Conservation (phyloP, 208 protist genomes). For the Acanthamoeba lenticulata region DNA sequence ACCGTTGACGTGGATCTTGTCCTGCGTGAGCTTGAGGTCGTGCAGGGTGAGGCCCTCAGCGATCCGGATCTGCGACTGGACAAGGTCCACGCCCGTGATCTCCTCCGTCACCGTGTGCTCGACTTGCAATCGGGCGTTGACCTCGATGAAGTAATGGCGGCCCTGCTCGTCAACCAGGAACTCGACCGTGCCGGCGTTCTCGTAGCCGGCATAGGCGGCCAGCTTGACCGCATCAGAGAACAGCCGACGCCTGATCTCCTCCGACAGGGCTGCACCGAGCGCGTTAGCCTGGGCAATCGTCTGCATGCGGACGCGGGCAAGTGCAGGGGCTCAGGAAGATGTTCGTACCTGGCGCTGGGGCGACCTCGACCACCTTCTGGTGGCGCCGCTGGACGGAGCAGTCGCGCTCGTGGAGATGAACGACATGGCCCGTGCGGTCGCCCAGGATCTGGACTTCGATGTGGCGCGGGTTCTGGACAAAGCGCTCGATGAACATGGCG, state of each 20-base stretch:
- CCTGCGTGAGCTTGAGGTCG: conserved; percentile 72
- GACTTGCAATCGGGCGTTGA: conserved; percentile 97
- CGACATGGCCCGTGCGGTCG: conserved; percentile 91
- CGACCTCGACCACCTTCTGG: conserved; percentile 93
- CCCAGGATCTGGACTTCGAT: conserved; percentile 89
- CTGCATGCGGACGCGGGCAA: neutral
- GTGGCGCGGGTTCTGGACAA: conserved; percentile 87
- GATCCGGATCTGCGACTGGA: conserved; percentile 86
- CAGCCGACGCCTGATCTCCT: conserved; percentile 86
- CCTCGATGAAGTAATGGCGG: conserved; percentile 98
- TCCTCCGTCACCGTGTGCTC: conserved; percentile 91
- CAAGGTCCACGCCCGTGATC: conserved; percentile 89
- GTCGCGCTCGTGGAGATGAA: conserved; percentile 95
- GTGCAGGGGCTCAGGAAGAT: no score
- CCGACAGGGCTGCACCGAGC: neutral
- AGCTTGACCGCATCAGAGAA: conserved; percentile 88
- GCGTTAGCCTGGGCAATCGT: neutral
- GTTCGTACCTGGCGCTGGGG: conserved; percentile 73
- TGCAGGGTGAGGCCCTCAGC: conserved; percentile 81
- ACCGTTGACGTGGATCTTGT: conserved; percentile 59
- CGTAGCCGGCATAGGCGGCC: conserved; percentile 92
- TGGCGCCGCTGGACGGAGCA: conserved; percentile 96
- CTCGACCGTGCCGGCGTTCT: conserved; percentile 97
- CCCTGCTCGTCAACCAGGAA: conserved; percentile 94
- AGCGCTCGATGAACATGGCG: conserved; percentile 94